phyloP scores from a whole-genome alignment of 306 rosid genomes.

The Trifolium fragiferum region DNA sequence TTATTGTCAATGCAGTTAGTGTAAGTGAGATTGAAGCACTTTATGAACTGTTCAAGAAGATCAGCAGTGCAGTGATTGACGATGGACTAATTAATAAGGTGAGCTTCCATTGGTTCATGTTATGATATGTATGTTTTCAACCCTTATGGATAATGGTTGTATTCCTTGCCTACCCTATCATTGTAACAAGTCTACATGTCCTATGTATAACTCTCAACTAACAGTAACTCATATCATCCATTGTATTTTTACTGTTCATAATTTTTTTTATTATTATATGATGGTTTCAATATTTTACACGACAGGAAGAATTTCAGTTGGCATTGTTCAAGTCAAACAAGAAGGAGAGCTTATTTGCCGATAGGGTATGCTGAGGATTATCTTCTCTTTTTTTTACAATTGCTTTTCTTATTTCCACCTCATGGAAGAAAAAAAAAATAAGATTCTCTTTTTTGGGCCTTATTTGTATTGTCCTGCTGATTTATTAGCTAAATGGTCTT shows the following conservation, averaged over 20 bases:
- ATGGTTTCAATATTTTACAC: conserved; percentile 29
- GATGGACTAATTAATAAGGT: conserved; percentile 93
- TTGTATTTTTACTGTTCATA: conserved; percentile 34
- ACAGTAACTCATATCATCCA: not conserved
- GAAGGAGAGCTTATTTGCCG: conserved; percentile 92
- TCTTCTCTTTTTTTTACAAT: conserved; percentile 3
- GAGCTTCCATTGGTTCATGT: conserved; percentile 13
- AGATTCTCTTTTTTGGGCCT: not conserved
- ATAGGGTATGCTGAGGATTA: conserved; percentile 61
- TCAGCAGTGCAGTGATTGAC: conserved; percentile 91
- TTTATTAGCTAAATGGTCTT: conserved; percentile 18
- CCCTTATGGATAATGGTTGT: conserved; percentile 25
- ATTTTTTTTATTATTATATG: conserved; percentile 17
- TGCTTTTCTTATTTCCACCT: conserved; percentile 2
- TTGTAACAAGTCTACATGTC: not conserved
- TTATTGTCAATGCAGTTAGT: conserved; percentile 68
- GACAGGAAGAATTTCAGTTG: conserved; percentile 90
- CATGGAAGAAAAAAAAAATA: not conserved
- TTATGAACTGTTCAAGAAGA: conserved; percentile 86
- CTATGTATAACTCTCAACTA: not conserved
- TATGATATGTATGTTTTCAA: conserved; percentile 20
- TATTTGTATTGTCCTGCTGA: not conserved
- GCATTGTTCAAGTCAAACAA: conserved; percentile 92
- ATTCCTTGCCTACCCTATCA: conserved; percentile 17
- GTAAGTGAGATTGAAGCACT: conserved; percentile 95